Evolutionary conservation across 2,329 filamentous ascomycete genomes (phyloP), one percentile per base, ranked within the genome.

Genomic region (Knoxdaviesia capensis): DNA sequence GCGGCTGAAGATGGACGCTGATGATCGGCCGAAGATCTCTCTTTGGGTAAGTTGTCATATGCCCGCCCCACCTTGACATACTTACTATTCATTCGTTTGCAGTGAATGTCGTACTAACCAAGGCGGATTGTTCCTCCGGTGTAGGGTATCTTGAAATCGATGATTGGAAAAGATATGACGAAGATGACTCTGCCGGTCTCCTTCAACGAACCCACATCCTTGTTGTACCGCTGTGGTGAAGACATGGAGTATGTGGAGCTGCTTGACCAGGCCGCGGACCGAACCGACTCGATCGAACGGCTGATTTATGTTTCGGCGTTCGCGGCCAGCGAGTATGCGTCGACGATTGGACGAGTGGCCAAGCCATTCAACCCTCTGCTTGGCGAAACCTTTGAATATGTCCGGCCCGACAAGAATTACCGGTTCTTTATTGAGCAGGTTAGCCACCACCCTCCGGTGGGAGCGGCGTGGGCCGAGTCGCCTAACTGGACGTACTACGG

Each of bases 81-180:
- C 34, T 30, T 5, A 32, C 31, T 6, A 38, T 43, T 28, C n/a
- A 7, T 40, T 31, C 6, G 6, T 28, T 32, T 36, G 28, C 5
- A 30, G 20, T 7, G 6, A 6, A 6, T 5, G 6, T n/a, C 33
- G 6, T 11, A 36, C 38, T 43, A 43, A 43, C 31, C 28, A n/a
- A 5, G 29, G 29, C 8, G 39, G 33, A 28, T 28, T 39, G 3
- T 20, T 20, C 20, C 20, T 20, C 20, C 20, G 20, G 2, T 20
- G 31, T 48, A 94, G 87, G 80, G 81, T 49, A 94, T 98, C 51
- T 65, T 98, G 48, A 98, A 96, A 64, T 96, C 88, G 28, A 96
- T 98, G 90, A 94, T 98, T 59, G 90, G 90, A 48, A 96, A 98
- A 58, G 90, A 98, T 55, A 96, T 98, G 90, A 96, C 90, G 34